Conservation (phyloP, 257 asterid genomes). For the Solanum megistacrolobum region DNA sequence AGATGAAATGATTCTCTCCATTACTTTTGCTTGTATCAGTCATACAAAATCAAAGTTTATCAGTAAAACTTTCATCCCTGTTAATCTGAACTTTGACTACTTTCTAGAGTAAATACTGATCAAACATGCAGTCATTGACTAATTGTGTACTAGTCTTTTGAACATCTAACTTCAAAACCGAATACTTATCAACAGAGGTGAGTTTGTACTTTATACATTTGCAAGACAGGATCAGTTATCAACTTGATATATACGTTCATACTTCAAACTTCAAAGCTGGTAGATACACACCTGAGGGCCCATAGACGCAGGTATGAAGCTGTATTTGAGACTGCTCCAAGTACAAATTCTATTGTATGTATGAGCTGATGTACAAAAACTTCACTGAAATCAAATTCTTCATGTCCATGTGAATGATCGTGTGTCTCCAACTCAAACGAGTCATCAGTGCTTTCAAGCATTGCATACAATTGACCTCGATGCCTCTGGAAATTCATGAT, state of each 20-base stretch:
- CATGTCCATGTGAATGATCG: conserved; percentile 31
- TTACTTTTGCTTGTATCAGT: not conserved
- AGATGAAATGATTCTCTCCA: not conserved
- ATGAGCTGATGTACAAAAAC: conserved; percentile 57
- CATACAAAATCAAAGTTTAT: not conserved
- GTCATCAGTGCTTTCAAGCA: conserved; percentile 28
- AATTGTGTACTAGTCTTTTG: not conserved
- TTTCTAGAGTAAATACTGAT: not conserved
- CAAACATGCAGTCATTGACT: not conserved
- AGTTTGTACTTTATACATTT: not conserved
- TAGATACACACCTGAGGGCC: conserved; percentile 49
- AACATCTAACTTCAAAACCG: not conserved
- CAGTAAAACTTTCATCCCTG: not conserved
- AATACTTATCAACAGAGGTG: not conserved
- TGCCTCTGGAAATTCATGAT: conserved; percentile 38
- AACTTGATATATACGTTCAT: not conserved
- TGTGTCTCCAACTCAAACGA: conserved; percentile 34
- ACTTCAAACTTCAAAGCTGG: not conserved
- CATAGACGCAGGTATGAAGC: conserved; percentile 65
- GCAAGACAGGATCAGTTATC: not conserved
- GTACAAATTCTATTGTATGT: conserved; percentile 61
- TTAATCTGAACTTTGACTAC: not conserved
- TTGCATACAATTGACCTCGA: conserved; percentile 36
- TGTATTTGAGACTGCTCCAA: conserved; percentile 61
- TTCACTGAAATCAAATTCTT: conserved; percentile 54